Conservation (phyloP, 192 early-diverging fungal species). For the Phlyctochytrium bullatum region DNA sequence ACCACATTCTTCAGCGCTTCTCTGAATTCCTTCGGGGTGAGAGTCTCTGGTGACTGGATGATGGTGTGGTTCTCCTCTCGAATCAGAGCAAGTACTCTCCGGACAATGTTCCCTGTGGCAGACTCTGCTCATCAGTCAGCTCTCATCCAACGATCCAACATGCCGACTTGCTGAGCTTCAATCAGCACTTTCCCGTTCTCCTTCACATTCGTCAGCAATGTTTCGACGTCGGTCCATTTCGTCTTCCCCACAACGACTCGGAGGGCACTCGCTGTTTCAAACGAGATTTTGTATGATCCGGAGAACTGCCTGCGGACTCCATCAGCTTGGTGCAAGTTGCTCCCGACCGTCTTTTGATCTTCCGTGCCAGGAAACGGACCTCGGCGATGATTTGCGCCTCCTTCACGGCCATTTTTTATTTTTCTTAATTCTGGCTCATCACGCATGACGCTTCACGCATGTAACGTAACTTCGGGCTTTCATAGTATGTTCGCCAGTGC, state of each 20-base stretch:
- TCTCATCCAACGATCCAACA: not conserved
- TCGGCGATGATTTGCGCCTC: not conserved
- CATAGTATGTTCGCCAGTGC: no score
- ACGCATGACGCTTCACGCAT: no score
- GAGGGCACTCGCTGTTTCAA: slow-evolving; percentile 72
- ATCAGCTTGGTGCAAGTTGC: not conserved
- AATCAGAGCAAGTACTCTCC: slow-evolving; percentile 81
- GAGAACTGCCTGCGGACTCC: slow-evolving; percentile 34
- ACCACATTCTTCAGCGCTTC: slow-evolving; percentile 70
- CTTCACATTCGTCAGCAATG: not conserved
- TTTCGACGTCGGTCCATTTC: not conserved
- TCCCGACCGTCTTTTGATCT: not conserved
- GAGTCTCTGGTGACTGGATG: not conserved
- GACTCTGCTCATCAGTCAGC: slow-evolving; percentile 55
- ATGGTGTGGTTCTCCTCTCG: slow-evolving; percentile 48
- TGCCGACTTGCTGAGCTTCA: slow-evolving; percentile 1
- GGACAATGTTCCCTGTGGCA: slow-evolving; percentile 80
- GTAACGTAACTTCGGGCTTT: no score
- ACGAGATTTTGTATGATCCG: slow-evolving; percentile 43
- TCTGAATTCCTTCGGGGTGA: slow-evolving; percentile 10
- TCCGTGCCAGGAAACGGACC: not conserved
- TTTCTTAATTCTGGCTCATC: no score
- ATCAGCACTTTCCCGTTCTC: not conserved
- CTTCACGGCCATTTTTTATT: no score
- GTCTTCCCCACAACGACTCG: slow-evolving; percentile 38